Conservation (phyloP, 352 stramenopile species). For the Globisporangium nodosum region DNA sequence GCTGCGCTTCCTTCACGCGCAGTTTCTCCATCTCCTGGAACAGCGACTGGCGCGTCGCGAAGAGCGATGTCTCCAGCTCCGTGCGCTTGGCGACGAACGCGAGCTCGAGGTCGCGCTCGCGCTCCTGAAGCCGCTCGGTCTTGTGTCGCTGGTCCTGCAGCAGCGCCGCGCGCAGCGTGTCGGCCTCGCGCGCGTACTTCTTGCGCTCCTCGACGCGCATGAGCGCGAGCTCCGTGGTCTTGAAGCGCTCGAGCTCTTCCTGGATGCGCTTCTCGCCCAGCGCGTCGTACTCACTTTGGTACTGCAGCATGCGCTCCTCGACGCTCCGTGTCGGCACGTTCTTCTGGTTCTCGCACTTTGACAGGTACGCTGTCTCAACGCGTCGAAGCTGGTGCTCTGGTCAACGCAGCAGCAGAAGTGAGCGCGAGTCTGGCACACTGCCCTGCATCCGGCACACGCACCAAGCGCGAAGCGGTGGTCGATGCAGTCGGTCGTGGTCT, state of each 20-base stretch:
- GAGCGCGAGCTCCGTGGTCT: conserved; percentile 42
- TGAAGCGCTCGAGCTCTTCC: conserved; percentile 53
- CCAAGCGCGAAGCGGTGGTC: conserved; percentile 57
- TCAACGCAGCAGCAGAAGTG: neutral
- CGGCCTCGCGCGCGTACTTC: conserved; percentile 42
- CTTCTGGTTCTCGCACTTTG: conserved; percentile 34
- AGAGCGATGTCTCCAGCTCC: conserved; percentile 57
- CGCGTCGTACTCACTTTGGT: conserved; percentile 62
- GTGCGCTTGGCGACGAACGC: conserved; percentile 39
- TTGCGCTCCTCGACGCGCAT: conserved; percentile 58
- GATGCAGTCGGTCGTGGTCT: conserved; percentile 60
- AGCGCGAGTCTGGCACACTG: neutral
- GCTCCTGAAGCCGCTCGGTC: conserved; percentile 39
- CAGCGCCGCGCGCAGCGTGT: conserved; percentile 31
- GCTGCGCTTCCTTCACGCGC: conserved; percentile 40
- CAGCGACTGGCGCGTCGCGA: conserved; percentile 52
- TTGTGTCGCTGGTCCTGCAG: conserved; percentile 47
- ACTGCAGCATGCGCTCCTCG: conserved; percentile 60
- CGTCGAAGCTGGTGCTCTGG: conserved; percentile 59
- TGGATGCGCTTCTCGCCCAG: conserved; percentile 45
- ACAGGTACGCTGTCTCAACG: conserved; percentile 57
- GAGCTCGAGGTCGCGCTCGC: conserved; percentile 57
- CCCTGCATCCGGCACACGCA: conserved; percentile 4
- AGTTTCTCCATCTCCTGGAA: conserved; percentile 67
- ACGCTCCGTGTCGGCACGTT: conserved; percentile 28